Conservation (phyloP, 345 rosid genomes). For the Eucalyptus polybractea region DNA sequence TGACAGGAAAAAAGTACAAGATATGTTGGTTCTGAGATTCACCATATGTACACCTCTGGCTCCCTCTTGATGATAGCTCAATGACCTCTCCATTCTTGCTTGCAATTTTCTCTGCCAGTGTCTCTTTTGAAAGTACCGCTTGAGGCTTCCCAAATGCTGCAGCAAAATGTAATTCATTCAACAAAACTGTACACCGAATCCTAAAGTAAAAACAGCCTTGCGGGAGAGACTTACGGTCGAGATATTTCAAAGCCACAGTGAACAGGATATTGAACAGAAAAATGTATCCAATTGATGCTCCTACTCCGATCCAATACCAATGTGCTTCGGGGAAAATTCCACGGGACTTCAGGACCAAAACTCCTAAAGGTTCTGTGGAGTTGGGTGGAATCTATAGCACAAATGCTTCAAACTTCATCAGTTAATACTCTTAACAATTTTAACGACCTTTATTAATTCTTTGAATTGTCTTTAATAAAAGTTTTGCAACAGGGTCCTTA, state of each 20-base stretch:
- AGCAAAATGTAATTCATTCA: not conserved
- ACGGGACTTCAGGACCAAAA: slow-evolving; percentile 42
- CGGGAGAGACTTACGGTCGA: slow-evolving; percentile 44
- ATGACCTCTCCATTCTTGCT: slow-evolving; percentile 4
- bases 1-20: not conserved
- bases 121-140: slow-evolving; percentile 31
- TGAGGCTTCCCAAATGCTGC: slow-evolving; percentile 61
- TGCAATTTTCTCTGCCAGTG: slow-evolving; percentile 18
- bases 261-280: slow-evolving; percentile 57
- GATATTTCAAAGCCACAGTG: slow-evolving; percentile 48
- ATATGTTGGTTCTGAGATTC: slow-evolving; percentile 1
- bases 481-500: not conserved
- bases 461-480: not conserved
- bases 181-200: not conserved
- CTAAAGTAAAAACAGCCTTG: not conserved
- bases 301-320: slow-evolving; percentile 87
- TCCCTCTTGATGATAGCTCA: slow-evolving; percentile 17
- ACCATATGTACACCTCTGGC: slow-evolving; percentile 12
- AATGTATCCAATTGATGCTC: slow-evolving; percentile 47
- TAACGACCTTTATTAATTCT: not conserved
- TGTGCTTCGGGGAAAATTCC: slow-evolving; percentile 51
- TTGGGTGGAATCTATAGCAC: slow-evolving; percentile 30
- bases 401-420: not conserved
- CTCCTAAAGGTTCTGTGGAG: slow-evolving; percentile 61
- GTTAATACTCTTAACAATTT: not conserved